Evolutionary conservation across 2,329 filamentous ascomycete genomes (phyloP), one percentile per base, ranked within the genome.

Genomic region (Orbilia javanica): DNA sequence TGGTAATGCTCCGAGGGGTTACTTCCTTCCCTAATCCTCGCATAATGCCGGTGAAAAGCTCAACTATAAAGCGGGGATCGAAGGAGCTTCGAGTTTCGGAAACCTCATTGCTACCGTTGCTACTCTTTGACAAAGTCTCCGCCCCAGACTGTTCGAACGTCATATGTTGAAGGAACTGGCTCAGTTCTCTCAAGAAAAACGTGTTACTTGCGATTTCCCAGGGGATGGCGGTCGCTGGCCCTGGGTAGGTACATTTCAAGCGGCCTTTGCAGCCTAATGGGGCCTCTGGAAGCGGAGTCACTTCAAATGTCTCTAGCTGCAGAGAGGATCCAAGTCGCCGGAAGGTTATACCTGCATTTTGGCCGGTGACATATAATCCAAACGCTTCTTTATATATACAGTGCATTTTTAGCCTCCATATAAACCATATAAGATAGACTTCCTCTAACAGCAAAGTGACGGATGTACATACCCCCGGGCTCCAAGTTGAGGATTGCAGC

Each of bases 51-150:
- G 86, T 83, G 1, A 89, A 81, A 5, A 88, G 84, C 39, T 89
- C 86, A 0, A 87, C 89, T 0, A 90, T 84, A 11, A 89, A 83
- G 1, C 82, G 83, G 0, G 88, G 88, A 67, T 87, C 67, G 0
- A 81, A 82, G 0, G 87, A 87, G 18, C 90, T 87, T 2, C 87
- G 84, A 0, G 81, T 82, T 74, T 90, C 88, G 0, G 80, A 80
- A 0, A 84, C 39, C 1, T 67, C 7, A 25, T 71, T 62, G 3
- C 60, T 52, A 3, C 66, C 73, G 10, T 77, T 77, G 1, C 31
- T n/a, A 20, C 55, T 44, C 48, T 71, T 71, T 3, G 60, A 55
- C 2, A 71, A 27, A 0, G 73, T 77, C 15, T 71, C 50, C 0
- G 42, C 53, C 0, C 20, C 48, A n/a, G 71, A 77, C 11, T 42